Conservation (phyloP, 1,139 yeast species). For the Wickerhamomyces sp. region DNA sequence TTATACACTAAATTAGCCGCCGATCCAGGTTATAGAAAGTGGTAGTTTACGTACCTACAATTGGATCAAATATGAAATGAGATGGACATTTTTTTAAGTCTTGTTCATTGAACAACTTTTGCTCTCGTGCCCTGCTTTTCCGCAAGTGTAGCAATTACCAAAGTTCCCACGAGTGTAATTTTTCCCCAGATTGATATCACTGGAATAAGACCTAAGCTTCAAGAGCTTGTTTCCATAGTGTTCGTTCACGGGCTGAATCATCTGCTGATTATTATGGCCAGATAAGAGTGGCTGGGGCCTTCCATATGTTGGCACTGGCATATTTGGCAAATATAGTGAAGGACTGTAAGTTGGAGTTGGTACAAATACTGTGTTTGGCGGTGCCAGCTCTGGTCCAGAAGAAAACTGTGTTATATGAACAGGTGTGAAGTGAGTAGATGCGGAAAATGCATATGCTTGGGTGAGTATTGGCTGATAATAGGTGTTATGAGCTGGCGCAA, state of each 20-base stretch:
- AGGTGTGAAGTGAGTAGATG: background rate
- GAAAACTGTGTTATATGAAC: background rate
- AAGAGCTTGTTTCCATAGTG: slow-evolving; percentile 7
- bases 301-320: background rate
- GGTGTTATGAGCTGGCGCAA: background rate
- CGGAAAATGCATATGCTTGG: background rate
- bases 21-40: background rate
- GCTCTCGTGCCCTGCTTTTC: slow-evolving; percentile 14
- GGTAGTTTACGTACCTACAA: background rate
- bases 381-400: background rate
- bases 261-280: background rate
- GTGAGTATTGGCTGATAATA: slow-evolving; percentile 1
- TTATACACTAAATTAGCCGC: background rate
- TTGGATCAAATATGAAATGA: background rate
- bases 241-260: slow-evolving; percentile 1
- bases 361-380: background rate
- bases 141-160: slow-evolving; percentile 13
- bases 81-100: background rate
- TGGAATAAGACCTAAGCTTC: slow-evolving; percentile 3
- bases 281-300: background rate
- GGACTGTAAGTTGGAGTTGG: background rate
- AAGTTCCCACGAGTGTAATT: background rate
- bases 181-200: slow-evolving; percentile 1
- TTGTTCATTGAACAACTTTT: slow-evolving; percentile 7
- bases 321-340: background rate